Base-by-base conservation (phyloP, 768 basidiomycete genomes). In the Termitomyces sp. region DNA sequence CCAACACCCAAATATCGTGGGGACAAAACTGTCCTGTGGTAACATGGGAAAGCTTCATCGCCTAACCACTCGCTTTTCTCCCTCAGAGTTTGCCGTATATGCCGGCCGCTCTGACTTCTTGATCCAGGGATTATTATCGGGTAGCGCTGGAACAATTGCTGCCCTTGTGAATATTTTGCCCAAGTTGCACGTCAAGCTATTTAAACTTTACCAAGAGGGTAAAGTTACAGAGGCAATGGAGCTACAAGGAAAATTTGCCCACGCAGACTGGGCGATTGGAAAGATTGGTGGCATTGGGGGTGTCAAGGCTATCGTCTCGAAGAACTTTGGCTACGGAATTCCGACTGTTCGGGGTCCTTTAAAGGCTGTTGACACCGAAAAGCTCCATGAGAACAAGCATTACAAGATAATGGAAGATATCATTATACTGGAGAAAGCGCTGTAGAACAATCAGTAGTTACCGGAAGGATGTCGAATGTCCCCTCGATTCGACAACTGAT, bases 21-120 rank as follows among this genome's bases (percentile, higher is more conserved):
- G 93, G 61, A 86, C 84, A 55, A 94, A 91, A 74, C 80, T 95
- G 24, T 94, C 93, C 36, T 94, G 92, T 70, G 92, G 89, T 5
- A 89, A 87, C 66, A 85, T 95, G 60, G 91, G 92, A 22, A 95
- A 94, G 72, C 84, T 92, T 49, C 86, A 89, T 57, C 87, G 92
- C 18, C 78, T 94, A 48, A 82, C 88, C 13, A 83, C 85, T 4
- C 76, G 81, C 38, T 84, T 85, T 63, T 73, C 83, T 7, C 64
- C 78, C 4, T 69, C 76, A 3, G 77, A 85, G 45, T 89, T 91
- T 65, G 82, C 87, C 4, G 84, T 91, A n/a, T 87, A 88, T 67
- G 83, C 90, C 12, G 92, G 93, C 1, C 85, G 87, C 59, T 85
- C 85, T 7, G 91, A 94, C 66, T 78, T 88, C 42, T 85, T 90